These are phyloP conservation scores for Globisporangium takayamanum DNA, from an alignment of 352 stramenopile genomes.

Conservation along the genomic window DNA sequence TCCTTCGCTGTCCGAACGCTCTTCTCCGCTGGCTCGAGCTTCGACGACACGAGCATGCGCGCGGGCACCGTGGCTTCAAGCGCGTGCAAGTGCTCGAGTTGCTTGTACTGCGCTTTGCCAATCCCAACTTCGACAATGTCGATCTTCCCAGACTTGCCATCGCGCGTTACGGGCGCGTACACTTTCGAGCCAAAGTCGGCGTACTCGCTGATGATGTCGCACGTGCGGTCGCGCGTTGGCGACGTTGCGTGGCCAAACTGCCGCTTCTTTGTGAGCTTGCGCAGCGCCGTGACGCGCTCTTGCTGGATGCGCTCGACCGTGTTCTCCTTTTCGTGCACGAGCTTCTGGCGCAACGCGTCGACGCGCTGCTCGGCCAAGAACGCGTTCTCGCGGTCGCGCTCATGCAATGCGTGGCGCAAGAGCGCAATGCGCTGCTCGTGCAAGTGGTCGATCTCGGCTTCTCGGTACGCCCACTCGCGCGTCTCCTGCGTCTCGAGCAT, in stretches of 20 bases:
- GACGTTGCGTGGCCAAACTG: slow-evolving; percentile 43
- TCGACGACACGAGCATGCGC: slow-evolving; percentile 40
- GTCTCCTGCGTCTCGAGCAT: slow-evolving; percentile 93
- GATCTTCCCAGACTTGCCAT: slow-evolving; percentile 48
- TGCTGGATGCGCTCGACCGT: slow-evolving; percentile 75
- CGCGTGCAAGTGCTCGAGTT: slow-evolving; percentile 49
- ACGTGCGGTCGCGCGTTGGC: slow-evolving; percentile 25
- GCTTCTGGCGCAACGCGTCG: slow-evolving; percentile 75
- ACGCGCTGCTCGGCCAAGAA: slow-evolving; percentile 91
- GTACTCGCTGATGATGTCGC: slow-evolving; percentile 90
- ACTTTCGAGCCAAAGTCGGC: slow-evolving; percentile 73
- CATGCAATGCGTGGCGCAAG: slow-evolving; percentile 75
- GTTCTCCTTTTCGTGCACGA: slow-evolving; percentile 77
- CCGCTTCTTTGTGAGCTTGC: slow-evolving; percentile 87
- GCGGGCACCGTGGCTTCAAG: slow-evolving; percentile 57
- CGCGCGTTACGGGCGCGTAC: slow-evolving; percentile 74
- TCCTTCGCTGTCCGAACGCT: slow-evolving; percentile 63
- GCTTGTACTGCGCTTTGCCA: slow-evolving; percentile 36
- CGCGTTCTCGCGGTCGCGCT: slow-evolving; percentile 86
- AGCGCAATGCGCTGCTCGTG: slow-evolving; percentile 74
- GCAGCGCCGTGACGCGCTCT: slow-evolving; percentile 80
- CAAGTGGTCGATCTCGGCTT: slow-evolving; percentile 86
- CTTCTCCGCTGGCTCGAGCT: slow-evolving; percentile 47
- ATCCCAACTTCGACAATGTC: slow-evolving; percentile 53
- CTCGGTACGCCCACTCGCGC: slow-evolving; percentile 80